Evolutionary conservation across 495 filamentous ascomycete species (phyloP).

Genomic region (Pyrenopolyporus hunteri): DNA sequence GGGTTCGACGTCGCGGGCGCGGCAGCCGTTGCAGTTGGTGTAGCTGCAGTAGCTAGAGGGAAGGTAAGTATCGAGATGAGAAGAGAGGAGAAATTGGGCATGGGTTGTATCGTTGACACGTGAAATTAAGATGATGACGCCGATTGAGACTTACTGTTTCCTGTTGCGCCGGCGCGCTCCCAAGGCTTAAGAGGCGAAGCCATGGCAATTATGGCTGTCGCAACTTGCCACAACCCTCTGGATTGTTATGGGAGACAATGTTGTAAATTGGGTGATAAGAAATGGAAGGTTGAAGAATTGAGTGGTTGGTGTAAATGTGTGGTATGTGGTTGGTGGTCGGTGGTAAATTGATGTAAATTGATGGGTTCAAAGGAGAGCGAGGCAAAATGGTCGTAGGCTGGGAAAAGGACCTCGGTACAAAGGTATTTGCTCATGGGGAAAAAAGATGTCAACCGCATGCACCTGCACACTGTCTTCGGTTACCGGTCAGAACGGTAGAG

Average conservation of each 20-base stretch:
- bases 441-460: too few relatives aligned
- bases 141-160: conserved; percentile 51
- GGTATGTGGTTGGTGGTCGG: too few relatives aligned
- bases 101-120: too few relatives aligned
- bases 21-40: conserved; percentile 49
- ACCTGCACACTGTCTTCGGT: too few relatives aligned
- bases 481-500: too few relatives aligned
- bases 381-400: too few relatives aligned
- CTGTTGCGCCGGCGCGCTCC: conserved; percentile 75
- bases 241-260: conserved; percentile 10
- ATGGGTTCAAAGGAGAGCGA: too few relatives aligned
- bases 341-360: too few relatives aligned
- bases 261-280: conserved; percentile 3
- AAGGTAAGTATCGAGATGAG: neutral
- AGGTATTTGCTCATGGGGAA: too few relatives aligned
- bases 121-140: conserved; percentile 2
- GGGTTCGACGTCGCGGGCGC: conserved; percentile 49
- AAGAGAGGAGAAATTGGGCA: too few relatives aligned
- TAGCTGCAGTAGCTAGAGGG: conserved; percentile 48
- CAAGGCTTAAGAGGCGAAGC: conserved; percentile 95
- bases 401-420: too few relatives aligned
- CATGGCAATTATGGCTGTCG: conserved; percentile 45
- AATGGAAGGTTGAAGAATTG: conserved; percentile 15
- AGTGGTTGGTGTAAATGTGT: neutral
- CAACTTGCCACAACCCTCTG: conserved; percentile 23